Evolutionary conservation across 331 rosid genomes (phyloP).

Genomic region (Acacia pycnantha): DNA sequence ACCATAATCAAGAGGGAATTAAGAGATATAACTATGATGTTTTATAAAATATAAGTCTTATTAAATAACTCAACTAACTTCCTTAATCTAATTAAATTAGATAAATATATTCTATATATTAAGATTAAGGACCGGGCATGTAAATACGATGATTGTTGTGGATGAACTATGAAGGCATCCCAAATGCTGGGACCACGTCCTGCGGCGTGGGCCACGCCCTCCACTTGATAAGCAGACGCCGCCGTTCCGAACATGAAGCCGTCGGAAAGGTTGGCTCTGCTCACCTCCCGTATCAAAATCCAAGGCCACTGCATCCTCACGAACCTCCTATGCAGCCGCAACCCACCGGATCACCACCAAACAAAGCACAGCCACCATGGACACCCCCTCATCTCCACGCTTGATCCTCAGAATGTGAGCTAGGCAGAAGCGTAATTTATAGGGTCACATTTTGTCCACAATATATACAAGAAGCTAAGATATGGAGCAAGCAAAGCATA

Average conservation of each 20-base stretch:
- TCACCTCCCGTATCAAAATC: constrained; percentile 32
- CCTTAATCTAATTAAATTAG: no score
- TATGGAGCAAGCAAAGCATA: not conserved
- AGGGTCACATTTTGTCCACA: not conserved
- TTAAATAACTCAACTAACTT: no score
- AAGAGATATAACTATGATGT: no score
- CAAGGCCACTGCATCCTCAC: not conserved
- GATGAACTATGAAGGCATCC: constrained; percentile 72
- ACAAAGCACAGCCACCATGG: not conserved
- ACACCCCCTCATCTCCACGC: not conserved
- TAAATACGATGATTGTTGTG: constrained; percentile 39
- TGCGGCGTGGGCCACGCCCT: constrained; percentile 72
- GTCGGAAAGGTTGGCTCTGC: constrained; percentile 50
- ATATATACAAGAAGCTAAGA: not conserved
- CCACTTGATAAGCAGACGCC: constrained; percentile 88
- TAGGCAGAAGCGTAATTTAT: not conserved
- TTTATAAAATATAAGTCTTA: no score
- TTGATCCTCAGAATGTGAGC: not conserved
- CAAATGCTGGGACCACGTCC: constrained; percentile 99
- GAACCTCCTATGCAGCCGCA: constrained; percentile 18
- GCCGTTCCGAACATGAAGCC: constrained; percentile 85
- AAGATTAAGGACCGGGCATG: no score
- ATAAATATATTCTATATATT: no score
- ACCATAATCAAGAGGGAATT: no score
- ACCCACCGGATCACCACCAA: constrained; percentile 22